Base-by-base conservation (phyloP, 495 filamentous ascomycete species). In the Neurospora intermedia region DNA sequence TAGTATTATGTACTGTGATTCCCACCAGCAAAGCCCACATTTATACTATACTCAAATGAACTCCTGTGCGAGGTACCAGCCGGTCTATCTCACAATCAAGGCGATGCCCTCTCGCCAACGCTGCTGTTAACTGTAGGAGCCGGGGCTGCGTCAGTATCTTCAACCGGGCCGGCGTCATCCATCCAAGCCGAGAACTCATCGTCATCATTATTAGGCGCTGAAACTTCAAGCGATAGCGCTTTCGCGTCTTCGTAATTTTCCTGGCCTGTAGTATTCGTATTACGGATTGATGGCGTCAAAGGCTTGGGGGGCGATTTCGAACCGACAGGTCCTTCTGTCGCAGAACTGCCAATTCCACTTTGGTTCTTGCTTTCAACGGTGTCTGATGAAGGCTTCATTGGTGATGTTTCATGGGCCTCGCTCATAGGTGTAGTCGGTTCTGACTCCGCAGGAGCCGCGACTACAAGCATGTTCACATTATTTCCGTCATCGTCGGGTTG, bases 361-460 rank as follows among this genome's bases (percentile, higher is more conserved):
- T 66, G 54, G 27, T 15, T 18, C 27, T 35, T 18, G 42, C 79
- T 79, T n/a, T 80, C 78, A 8, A 70, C 75, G 74, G 83, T 82
- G 54, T 85, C 84, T 2, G 82, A 83, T 79, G 82, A 85, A 2
- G 84, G 84, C 42, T 77, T 78, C n/a, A 82, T 73, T 69, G 84
- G 83, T 6, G 77, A 70, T 62, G 78, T 76, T 23, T 46, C 78
- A 66, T 72, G 73, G 20, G 73, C 77, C 62, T 18, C 74, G 42
- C 69, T 79, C 70, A 69, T 76, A 0, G 88, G 88, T 9, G 87
- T 88, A 20, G 85, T 85, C 7, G 88, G 88, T 77, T 89, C 87
- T 8, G 87, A 89, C 35, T 83, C 83, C 5, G 79, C 80, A 6
- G 89, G 89, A 4, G 89, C 89, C 43, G 84, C 86, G 9, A 91